Conservation (phyloP, 2,329 filamentous ascomycete genomes). For the Pyrenochaeta sp. region DNA sequence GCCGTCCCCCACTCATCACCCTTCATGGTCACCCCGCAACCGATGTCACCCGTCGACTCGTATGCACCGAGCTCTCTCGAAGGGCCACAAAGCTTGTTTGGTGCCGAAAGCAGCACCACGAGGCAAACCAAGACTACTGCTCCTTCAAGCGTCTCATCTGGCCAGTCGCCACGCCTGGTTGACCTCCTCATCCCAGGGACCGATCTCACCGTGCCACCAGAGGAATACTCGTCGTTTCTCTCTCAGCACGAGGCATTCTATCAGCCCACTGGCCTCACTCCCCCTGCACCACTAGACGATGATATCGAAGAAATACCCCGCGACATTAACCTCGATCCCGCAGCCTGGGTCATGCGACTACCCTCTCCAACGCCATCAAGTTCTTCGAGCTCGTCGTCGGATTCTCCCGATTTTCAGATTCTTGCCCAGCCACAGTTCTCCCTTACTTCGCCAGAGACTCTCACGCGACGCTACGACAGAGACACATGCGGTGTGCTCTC, state of each 20-base stretch:
- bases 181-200: slow-evolving; percentile 60
- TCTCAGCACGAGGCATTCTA: slow-evolving; percentile 48
- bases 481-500: slow-evolving; percentile 76
- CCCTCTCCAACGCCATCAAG: slow-evolving; percentile 48
- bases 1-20: slow-evolving; percentile 28
- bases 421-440: slow-evolving; percentile 59
- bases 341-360: slow-evolving; percentile 50
- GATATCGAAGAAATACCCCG: slow-evolving; percentile 66
- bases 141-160: slow-evolving; percentile 51
- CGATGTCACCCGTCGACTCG: slow-evolving; percentile 39
- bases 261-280: slow-evolving; percentile 39
- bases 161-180: slow-evolving; percentile 58
- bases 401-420: slow-evolving; percentile 28
- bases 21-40: slow-evolving; percentile 32
- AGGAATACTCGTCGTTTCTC: slow-evolving; percentile 45
- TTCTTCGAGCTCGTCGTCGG: slow-evolving; percentile 45
- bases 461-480: slow-evolving; percentile 70
- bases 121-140: slow-evolving; percentile 36
- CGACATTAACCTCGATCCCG: slow-evolving; percentile 39
- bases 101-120: slow-evolving; percentile 41
- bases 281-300: slow-evolving; percentile 50
- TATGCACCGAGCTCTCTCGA: slow-evolving; percentile 46
- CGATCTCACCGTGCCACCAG: slow-evolving; percentile 54
- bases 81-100: slow-evolving; percentile 51
- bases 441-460: slow-evolving; percentile 65